Evolutionary conservation across 345 rosid genomes (phyloP), one percentile per base, ranked within the genome.

Genomic region (Rhizophora mangle): DNA sequence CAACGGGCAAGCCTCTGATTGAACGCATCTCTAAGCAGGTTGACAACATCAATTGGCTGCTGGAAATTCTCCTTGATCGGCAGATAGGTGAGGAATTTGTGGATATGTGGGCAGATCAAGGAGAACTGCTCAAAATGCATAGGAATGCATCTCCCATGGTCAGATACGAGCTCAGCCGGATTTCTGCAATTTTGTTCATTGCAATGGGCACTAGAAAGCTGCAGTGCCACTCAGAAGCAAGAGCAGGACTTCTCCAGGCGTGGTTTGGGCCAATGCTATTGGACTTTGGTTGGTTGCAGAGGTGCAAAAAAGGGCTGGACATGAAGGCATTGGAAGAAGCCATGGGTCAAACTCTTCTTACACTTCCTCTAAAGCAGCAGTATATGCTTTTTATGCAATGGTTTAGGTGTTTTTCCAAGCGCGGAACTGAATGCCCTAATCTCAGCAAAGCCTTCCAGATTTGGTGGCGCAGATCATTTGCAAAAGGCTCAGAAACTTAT

Each of bases 391-490:
- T 95, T 60, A 91, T 92, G 93, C 96, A 91, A 74, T 95, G 99
- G 97, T 91, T 91, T 67, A 76, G 84, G 63, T 88, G 87, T 69
- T 91, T 89, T 90, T 95, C 96, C 68, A 91, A 79, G 86, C 79
- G 82, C 10, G 96, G 96, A 21, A 78, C 73, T 49, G 99, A 91
- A 60, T 89, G 93, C 72, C 97, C 96, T 27, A 95, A 95, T 79
- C 93, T 95, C 20, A 82, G 96, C 69, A 91, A 89, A 71, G 87
- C 99, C 36, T 91, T 91, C 79, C 97, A 95, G 88, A 86, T 89
- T 8, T 91, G 99, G 99, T 95, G 99, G 99, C 96, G 97, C 55
- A 79, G 97, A 56, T 88, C 96, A 1, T 95, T 91, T 32, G 80
- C 87, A 11, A 80, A 89, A 81, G 93, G 92, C 73, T 86, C 89